Conservation (phyloP, 1,284 basidiomycete species). For the Malassezia furfur region DNA sequence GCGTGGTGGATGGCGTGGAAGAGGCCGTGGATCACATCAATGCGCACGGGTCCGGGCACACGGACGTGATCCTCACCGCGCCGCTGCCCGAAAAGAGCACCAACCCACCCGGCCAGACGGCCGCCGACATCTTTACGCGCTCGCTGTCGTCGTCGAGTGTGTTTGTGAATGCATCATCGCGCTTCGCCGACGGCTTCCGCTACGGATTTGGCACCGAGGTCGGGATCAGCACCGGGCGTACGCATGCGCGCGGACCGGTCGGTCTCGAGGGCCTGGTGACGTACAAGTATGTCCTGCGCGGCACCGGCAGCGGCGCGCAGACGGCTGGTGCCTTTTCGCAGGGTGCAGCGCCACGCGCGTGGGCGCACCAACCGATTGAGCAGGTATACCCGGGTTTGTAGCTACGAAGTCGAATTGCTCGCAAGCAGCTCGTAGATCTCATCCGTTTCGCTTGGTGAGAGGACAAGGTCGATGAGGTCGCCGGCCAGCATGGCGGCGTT, state of each 20-base stretch:
- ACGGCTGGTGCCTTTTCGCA: constrained; percentile 17
- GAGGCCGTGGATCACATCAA: constrained; percentile 83
- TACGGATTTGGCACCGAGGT: constrained; percentile 98
- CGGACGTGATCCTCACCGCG: constrained; percentile 87
- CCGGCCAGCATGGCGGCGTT: constrained; percentile 29
- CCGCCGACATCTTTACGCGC: constrained; percentile 66
- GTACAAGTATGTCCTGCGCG: constrained; percentile 40
- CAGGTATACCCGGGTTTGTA: constrained; percentile 7
- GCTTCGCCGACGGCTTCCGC: constrained; percentile 92
- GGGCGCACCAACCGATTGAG: constrained; percentile 8
- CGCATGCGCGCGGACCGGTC: constrained; percentile 92
- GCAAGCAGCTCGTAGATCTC: constrained; percentile 28
- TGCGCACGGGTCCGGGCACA: constrained; percentile 84
- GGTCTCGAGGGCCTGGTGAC: constrained; percentile 67
- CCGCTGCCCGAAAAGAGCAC: constrained; percentile 48
- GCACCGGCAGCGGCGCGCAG: constrained; percentile 17
- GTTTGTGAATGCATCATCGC: constrained; percentile 85
- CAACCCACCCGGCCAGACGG: not conserved
- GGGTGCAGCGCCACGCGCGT: constrained; percentile 10
- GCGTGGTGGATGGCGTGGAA: constrained; percentile 61
- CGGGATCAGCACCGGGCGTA: constrained; percentile 89
- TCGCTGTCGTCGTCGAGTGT: constrained; percentile 86
- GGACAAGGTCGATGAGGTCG: constrained; percentile 33
- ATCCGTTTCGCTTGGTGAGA: constrained; percentile 36
- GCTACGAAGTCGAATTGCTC: not conserved